Evolutionary conservation across 2,329 filamentous ascomycete species (phyloP), one percentile per base, ranked within the genome.

Genomic region (Fusarium sp.): DNA sequence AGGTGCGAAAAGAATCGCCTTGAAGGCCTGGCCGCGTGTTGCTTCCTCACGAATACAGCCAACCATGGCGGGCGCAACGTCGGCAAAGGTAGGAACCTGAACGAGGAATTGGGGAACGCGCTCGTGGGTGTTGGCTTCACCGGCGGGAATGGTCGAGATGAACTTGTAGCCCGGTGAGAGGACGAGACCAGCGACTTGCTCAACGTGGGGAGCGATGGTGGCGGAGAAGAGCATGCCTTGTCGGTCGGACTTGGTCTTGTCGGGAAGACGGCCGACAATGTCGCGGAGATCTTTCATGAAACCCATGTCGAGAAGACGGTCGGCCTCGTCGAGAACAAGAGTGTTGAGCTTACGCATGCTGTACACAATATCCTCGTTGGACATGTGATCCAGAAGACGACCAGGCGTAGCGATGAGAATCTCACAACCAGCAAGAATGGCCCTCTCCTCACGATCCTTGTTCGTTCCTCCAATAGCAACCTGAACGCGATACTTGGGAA

Each of bases 191-290:
- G 95, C 93, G 63, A 97, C 88, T 67, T 92, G 90, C 79, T 95
- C 88, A 60, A 97, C 92, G 79, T 96, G 94, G 30, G 89, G 88
- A 43, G 90, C 92, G 82, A 97, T 92, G 25, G 94, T 97, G 15
- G 94, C 94, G 7, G 92, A 95, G 86, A 96, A 97, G 52, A 96
- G 90, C 86, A 94, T 94, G 56, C 94, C 94, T 73, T 92, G 90
- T 58, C 89, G 83, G 64, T 91, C 86, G 33, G 90, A 88, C 58
- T 86, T 81, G 4, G 84, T 80, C 80, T 91, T 90, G 68, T 88
- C 82, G 0, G 94, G 94, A 8, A 97, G 85, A 16, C 91, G 88
- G 73, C 88, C 86, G 25, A 97, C 86, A 67, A 97, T 95, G 75
- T 94, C 92, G 80, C 93, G 90, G 6, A 97, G 86, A 15, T 92